A percentile compares a stretch with the other conserved stretches of the same genome.
Conservation (phyloP, 2,329 filamentous ascomycete species). For the Hyphodiscus sp. region DNA sequence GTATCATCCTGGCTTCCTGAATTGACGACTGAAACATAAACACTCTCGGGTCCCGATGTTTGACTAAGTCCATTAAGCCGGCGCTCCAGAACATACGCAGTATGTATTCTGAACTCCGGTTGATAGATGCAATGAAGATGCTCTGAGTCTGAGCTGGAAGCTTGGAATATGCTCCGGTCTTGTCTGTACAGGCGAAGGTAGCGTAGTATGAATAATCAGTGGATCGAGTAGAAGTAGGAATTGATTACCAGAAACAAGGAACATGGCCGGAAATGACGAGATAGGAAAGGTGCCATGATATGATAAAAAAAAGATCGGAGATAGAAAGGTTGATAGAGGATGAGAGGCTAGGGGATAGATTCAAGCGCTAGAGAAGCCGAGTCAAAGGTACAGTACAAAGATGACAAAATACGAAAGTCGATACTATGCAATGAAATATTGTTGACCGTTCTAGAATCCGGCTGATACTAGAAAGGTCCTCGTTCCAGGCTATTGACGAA, state of each 20-base stretch:
- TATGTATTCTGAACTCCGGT: conserved; percentile 29
- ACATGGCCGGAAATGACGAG: conserved; percentile 8
- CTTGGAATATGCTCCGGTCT: background rate
- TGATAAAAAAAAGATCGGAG: background rate
- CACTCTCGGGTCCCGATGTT: conserved; percentile 50
- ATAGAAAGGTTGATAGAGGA: background rate
- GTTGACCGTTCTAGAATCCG: too few relatives aligned
- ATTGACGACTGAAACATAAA: conserved; percentile 62
- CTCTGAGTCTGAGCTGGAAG: background rate
- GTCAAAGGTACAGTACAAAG: too few relatives aligned
- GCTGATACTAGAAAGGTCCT: too few relatives aligned
- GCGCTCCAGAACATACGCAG: conserved; percentile 56
- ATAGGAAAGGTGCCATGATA: conserved; percentile 3
- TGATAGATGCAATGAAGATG: conserved; percentile 1
- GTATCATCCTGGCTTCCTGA: conserved; percentile 64
- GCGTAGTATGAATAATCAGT: conserved; percentile 1
- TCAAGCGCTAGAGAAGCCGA: too few relatives aligned
- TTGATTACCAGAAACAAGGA: conserved; percentile 4
- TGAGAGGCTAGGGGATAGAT: too few relatives aligned
- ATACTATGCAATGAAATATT: too few relatives aligned
- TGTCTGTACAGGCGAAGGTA: conserved; percentile 4
- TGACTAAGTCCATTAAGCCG: conserved; percentile 50
- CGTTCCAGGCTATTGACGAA: too few relatives aligned
- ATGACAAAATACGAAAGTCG: too few relatives aligned
- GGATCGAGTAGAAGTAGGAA: conserved; percentile 12